These are phyloP conservation scores for Funneliformis mosseae DNA, from an alignment of 192 early-diverging fungal genomes.

Conservation along the genomic window DNA sequence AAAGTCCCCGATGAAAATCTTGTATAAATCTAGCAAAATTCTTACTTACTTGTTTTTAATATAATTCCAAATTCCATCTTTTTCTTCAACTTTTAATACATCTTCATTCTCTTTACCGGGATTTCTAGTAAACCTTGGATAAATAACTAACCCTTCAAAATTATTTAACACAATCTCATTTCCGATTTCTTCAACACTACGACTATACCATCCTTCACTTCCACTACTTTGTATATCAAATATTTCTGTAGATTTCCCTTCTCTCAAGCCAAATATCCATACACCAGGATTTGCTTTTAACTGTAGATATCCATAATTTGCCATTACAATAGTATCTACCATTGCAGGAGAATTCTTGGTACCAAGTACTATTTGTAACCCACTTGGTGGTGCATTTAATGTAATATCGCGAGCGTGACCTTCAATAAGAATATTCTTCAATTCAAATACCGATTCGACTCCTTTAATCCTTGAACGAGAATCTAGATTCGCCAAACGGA, in stretches of 20 bases:
- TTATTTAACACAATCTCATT: conserved; percentile 66
- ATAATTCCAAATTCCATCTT: conserved; percentile 59
- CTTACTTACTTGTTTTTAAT: conserved; percentile 64
- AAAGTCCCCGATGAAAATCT: background rate
- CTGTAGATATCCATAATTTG: conserved; percentile 97
- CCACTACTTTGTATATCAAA: conserved; percentile 72
- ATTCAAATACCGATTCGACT: conserved; percentile 75
- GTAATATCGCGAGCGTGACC: conserved; percentile 80
- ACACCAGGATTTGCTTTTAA: conserved; percentile 91
- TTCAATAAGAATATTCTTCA: conserved; percentile 88
- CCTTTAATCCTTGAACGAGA: conserved; percentile 39
- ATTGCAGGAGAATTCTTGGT: conserved; percentile 60
- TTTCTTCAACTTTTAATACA: conserved; percentile 53
- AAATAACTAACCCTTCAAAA: conserved; percentile 83
- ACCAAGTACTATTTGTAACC: conserved; percentile 87
- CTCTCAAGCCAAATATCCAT: conserved; percentile 79
- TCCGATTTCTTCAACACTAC: conserved; percentile 49
- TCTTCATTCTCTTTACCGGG: conserved; percentile 79
- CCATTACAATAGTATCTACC: conserved; percentile 96
- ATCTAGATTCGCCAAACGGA: conserved; percentile 63
- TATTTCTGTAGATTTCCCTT: conserved; percentile 79
- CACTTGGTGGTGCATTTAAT: conserved; percentile 78
- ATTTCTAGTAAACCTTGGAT: conserved; percentile 78
- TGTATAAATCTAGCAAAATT: background rate
- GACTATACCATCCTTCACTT: conserved; percentile 49